A percentile compares a stretch with the other conserved stretches of the same genome.
These are phyloP conservation scores for Teratosphaeriaceae sp. DNA, from an alignment of 2,329 filamentous ascomycete genomes.

Conservation along the genomic window DNA sequence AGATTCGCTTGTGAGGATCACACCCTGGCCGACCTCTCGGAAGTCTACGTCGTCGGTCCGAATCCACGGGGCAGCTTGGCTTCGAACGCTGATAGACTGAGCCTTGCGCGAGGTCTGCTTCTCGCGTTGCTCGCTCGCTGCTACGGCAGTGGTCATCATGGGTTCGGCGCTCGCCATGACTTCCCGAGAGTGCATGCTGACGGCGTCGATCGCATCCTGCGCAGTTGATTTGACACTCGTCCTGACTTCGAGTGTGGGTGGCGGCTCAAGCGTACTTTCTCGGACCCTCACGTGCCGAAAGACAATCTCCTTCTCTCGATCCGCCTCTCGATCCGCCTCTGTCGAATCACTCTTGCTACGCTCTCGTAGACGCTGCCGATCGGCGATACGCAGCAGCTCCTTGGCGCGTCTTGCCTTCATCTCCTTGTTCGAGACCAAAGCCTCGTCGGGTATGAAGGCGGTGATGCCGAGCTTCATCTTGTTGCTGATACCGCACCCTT, in stretches of 20 bases:
- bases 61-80: neutral
- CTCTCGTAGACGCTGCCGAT: neutral
- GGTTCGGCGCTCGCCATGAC: too few relatives aligned
- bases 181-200: conserved; percentile 5
- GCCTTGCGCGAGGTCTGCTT: neutral
- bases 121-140: neutral
- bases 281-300: conserved; percentile 11
- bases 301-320: conserved; percentile 9
- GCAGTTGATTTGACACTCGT: conserved; percentile 9
- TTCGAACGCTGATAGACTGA: neutral
- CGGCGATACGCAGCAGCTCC: conserved; percentile 1
- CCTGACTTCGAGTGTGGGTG: neutral
- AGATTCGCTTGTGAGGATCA: neutral
- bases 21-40: neutral
- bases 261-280: conserved; percentile 9
- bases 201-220: conserved; percentile 13
- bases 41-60: neutral
- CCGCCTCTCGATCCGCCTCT: too few relatives aligned
- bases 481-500: conserved; percentile 20
- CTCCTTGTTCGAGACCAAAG: conserved; percentile 13
- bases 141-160: conserved; percentile 2
- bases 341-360: neutral
- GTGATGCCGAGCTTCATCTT: conserved; percentile 22
- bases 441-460: conserved; percentile 18
- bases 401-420: conserved; percentile 6